Conservation (phyloP, 2,329 filamentous ascomycete genomes). For the Exophiala sp. region DNA sequence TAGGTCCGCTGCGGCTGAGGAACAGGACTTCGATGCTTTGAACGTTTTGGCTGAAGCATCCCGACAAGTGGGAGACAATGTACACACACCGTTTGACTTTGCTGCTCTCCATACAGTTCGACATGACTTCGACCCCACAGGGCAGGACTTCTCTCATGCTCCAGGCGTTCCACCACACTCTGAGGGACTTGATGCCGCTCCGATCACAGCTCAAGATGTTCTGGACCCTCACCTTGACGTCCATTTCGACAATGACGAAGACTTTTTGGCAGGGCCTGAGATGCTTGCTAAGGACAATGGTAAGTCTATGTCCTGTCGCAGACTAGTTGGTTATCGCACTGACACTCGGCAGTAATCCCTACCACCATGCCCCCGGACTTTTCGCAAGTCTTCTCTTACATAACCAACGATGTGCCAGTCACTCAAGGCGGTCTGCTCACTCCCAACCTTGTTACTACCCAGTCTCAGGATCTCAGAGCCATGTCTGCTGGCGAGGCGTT, state of each 20-base stretch:
- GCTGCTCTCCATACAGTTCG: slow-evolving; percentile 2
- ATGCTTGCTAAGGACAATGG: background rate
- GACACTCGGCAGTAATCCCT: slow-evolving; percentile 33
- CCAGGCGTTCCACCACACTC: background rate
- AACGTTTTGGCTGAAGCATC: slow-evolving; percentile 88
- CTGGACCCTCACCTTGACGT: background rate
- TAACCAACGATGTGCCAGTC: too few relatives aligned
- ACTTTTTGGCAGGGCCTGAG: background rate
- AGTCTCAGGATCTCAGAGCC: too few relatives aligned
- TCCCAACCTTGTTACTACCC: too few relatives aligned
- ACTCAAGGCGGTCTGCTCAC: too few relatives aligned
- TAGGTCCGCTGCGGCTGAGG: slow-evolving; percentile 39
- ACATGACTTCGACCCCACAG: too few relatives aligned
- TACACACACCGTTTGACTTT: background rate
- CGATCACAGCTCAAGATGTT: background rate
- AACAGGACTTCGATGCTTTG: slow-evolving; percentile 71
- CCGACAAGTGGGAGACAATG: slow-evolving; percentile 60
- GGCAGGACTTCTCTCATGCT: too few relatives aligned
- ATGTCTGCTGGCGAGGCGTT: too few relatives aligned
- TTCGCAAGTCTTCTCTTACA: too few relatives aligned
- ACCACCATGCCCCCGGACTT: slow-evolving; percentile 32
- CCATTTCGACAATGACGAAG: background rate
- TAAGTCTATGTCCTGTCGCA: background rate
- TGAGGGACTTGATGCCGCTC: too few relatives aligned
- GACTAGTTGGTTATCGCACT: background rate